phyloP scores from a whole-genome alignment of 176 grass and related monocot genomes.

The Musa schizocarpa region DNA sequence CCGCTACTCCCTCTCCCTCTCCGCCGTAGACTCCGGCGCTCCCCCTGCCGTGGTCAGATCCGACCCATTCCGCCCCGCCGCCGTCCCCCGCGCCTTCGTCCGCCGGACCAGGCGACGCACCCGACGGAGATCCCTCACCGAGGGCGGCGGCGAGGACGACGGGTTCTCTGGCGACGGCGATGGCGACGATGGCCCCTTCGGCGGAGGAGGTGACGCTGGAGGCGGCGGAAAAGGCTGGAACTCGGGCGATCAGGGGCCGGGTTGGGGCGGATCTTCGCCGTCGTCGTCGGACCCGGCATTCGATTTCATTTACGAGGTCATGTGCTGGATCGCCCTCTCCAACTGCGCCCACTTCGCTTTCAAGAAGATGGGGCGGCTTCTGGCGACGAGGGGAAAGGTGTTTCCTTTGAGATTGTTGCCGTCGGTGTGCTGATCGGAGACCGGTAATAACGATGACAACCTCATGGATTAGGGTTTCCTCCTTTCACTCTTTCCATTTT shows the following conservation, averaged over 20 bases:
- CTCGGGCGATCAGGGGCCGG: neutral
- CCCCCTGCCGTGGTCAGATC: neutral
- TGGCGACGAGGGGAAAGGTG: neutral
- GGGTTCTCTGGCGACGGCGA: constrained; percentile 5
- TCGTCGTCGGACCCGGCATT: constrained; percentile 7
- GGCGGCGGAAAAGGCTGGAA: neutral
- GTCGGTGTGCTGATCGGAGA: neutral
- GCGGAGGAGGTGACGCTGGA: neutral
- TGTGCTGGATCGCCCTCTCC: constrained; percentile 13
- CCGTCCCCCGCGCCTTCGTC: neutral
- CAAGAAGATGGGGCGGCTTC: constrained; percentile 9
- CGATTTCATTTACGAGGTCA: constrained; percentile 6
- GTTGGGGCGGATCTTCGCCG: neutral
- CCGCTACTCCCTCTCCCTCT: neutral
- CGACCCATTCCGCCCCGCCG: neutral
- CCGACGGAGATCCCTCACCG: neutral
- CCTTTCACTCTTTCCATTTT: neutral
- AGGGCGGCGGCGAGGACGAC: neutral
- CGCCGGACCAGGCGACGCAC: constrained; percentile 8
- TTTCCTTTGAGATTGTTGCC: neutral
- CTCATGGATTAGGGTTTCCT: neutral
- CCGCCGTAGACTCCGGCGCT: neutral
- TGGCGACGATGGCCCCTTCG: constrained; percentile 10
- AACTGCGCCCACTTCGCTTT: constrained; percentile 15
- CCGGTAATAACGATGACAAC: neutral